Conservation (phyloP, 495 filamentous ascomycete genomes). For the Articulospora tetracladia region DNA sequence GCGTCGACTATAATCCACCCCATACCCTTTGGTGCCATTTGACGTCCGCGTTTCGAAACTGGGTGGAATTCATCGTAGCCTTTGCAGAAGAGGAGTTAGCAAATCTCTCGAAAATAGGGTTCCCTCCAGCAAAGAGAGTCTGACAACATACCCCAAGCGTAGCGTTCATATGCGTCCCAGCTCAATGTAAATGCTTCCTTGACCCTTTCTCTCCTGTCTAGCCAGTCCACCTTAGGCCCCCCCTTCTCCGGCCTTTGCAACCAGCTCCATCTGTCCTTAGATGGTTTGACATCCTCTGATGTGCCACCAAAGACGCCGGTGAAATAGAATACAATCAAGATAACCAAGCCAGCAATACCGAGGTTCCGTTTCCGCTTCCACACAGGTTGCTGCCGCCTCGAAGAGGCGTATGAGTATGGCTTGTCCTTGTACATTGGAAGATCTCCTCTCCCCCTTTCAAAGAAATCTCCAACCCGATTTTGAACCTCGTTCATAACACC, state of each 20-base stretch:
- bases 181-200: conserved; percentile 84
- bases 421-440: conserved; percentile 99
- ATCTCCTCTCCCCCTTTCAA: conserved; percentile 45
- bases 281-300: conserved; percentile 24
- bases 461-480: conserved; percentile 38
- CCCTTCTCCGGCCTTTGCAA: conserved; percentile 32
- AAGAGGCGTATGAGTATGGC: conserved; percentile 67
- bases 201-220: conserved; percentile 74
- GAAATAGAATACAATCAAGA: conserved; percentile 54
- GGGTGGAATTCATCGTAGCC: conserved; percentile 86
- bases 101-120: not conserved
- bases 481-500: conserved; percentile 43
- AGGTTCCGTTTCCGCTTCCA: conserved; percentile 52
- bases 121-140: not conserved
- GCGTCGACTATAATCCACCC: conserved; percentile 99
- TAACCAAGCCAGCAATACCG: conserved; percentile 42
- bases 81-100: conserved; percentile 27
- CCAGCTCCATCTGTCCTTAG: conserved; percentile 38
- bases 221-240: conserved; percentile 59
- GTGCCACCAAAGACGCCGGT: conserved; percentile 47
- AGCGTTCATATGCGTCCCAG: conserved; percentile 87
- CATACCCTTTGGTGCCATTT: conserved; percentile 80
- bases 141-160: conserved; percentile 82
- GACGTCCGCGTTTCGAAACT: conserved; percentile 67
- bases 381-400: conserved; percentile 41